Base-by-base conservation (phyloP, 2,329 filamentous ascomycete genomes). In the Xylariaceae sp. region DNA sequence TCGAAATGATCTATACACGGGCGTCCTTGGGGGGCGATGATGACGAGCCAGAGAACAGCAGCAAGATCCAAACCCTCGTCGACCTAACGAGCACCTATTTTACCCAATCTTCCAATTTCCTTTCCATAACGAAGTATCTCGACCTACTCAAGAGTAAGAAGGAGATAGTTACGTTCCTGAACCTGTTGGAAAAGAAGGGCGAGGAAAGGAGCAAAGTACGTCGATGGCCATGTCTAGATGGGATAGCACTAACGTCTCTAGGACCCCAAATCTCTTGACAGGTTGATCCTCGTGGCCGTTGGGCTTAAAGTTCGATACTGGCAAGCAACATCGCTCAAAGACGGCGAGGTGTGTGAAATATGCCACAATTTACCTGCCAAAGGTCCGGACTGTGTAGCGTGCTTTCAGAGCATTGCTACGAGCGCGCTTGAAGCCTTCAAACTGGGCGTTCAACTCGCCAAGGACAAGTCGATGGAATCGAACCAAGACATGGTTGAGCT, bases 51-150 rank as follows among this genome's bases (percentile, higher is more conserved):
- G 13, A 23, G 23, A 23, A 30, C 6, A 56, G 39, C n/a, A 8
- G 52, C 35, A 60, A 61, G 37, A 45, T 69, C 44, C 15, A 61
- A 13, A 73, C 74, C 37, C 60, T 81, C 9, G 58, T 73, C 10
- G 65, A 68, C 10, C 76, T 76, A 50, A 66, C 79, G 17, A 62
- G 72, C 1, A 68, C 72, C 39, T 72, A 77, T 56, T 70, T 67
- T n/a, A 62, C 62, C 0, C 74, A 71, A n/a, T 67, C 72, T 3
- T 72, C 74, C 5, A 79, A 73, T 57, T 82, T 83, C 57, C 75
- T 77, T 39, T 80, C 82, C 53, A 65, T 82, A 47, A 80, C 77
- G 60, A 62, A 63, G 0, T 80, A 78, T 57, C 69, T 79, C 2
- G 74, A 78, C 47, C 67, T 71, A 17, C 73, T 85, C 0, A 72